Evolutionary conservation across 495 filamentous ascomycete genomes (phyloP).

Genomic region (Aspergillus heteromorphus): DNA sequence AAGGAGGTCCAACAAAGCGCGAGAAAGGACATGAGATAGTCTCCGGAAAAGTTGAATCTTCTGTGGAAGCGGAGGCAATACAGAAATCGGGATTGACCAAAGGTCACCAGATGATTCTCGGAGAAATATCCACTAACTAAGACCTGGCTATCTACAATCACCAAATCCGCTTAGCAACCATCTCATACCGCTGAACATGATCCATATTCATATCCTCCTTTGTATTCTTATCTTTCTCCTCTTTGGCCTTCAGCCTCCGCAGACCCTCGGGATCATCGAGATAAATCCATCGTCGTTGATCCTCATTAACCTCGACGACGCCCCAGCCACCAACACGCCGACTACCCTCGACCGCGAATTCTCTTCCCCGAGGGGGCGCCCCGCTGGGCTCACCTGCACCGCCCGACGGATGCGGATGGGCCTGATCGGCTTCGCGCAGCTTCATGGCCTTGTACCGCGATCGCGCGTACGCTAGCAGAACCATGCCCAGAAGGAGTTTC

Average conservation of each 20-base stretch:
- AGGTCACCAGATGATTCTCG: too few relatives aligned
- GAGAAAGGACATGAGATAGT: too few relatives aligned
- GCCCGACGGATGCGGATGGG: not conserved
- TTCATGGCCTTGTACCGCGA: constrained; percentile 79
- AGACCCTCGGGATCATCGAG: constrained; percentile 72
- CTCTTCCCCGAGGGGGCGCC: constrained; percentile 22
- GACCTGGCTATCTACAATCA: too few relatives aligned
- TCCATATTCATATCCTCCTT: constrained; percentile 54
- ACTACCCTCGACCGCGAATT: constrained; percentile 60
- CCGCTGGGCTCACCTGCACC: not conserved
- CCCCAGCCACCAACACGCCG: constrained; percentile 77
- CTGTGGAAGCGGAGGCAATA: too few relatives aligned
- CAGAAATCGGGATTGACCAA: too few relatives aligned
- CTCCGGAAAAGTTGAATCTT: too few relatives aligned
- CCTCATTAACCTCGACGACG: constrained; percentile 80
- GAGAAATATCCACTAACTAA: too few relatives aligned
- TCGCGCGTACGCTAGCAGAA: constrained; percentile 66
- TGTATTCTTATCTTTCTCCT: constrained; percentile 54
- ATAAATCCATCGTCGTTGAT: constrained; percentile 82
- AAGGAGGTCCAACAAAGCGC: too few relatives aligned
- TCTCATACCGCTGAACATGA: constrained; percentile 76
- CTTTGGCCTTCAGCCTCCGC: constrained; percentile 62
- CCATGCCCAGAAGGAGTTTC: constrained; percentile 82
- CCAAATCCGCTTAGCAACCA: constrained; percentile 95
- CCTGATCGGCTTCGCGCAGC: constrained; percentile 51